Evolutionary conservation across 768 basidiomycete genomes (phyloP), one percentile per base, ranked within the genome.

Genomic region (Lentinula guzmanii): DNA sequence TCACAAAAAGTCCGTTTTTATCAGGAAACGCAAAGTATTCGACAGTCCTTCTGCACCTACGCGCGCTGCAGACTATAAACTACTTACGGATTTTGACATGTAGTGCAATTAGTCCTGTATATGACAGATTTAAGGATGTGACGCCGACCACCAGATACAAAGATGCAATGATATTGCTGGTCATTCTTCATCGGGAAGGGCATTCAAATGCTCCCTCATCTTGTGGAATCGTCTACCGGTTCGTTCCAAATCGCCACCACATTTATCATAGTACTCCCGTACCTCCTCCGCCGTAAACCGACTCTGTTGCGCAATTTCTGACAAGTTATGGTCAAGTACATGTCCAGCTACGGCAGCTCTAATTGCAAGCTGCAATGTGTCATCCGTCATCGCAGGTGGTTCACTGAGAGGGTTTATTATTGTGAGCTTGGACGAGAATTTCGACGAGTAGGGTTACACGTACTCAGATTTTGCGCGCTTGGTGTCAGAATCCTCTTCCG

Each of bases 11-110:
- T 51, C 33, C 33, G 16, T 3, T 21, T 54, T 61, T 57, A 65
- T 46, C 64, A 94, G 92, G 71, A 86, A 86, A 65, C 82, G 86
- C 45, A 91, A 90, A 68, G 84, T 85, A 2, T 89, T 86, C 66
- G 86, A 88, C 57, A 91, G 89, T 64, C 92, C 92, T 28, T 84
- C 90, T 21, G 92, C 92, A 8, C 92, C 92, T 4, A 76, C 73
- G n/a, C 80, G 91, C 64, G 86, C 80, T 28, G 86, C 84, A 33
- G 85, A 89, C 65, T 82, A 87, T 68, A 86, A 86, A 63, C 72
- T 86, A 24, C 72, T 90, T 51, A 81, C 82, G 5, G 91, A 91
- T 58, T 80, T 84, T 48, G 88, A 90, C 64, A 66, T 78, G 43
- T 72, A 71, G 43, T 52, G 51, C 21, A 8, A 56, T 31, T 16